These are phyloP conservation scores for Cubamyces lactineus DNA, from an alignment of 768 basidiomycete species.

Conservation along the genomic window DNA sequence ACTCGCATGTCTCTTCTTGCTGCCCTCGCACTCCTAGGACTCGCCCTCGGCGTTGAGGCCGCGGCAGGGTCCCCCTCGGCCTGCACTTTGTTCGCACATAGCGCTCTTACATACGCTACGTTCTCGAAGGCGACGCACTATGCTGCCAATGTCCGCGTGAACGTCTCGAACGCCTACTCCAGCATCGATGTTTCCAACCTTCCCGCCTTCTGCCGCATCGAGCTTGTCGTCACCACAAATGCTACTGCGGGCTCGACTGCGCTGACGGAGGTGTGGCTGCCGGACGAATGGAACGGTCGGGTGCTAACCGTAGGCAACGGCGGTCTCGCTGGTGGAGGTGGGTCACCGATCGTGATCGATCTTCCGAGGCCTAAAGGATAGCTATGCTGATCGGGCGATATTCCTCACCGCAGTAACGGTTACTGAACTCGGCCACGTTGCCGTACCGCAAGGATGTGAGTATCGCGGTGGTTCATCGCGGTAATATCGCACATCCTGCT, in stretches of 20 bases:
- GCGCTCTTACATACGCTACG: slow-evolving; percentile 1
- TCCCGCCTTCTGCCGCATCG: slow-evolving; percentile 32
- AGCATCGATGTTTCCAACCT: slow-evolving; percentile 28
- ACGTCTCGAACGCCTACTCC: slow-evolving; percentile 28
- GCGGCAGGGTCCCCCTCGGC: not conserved
- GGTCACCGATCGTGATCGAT: slow-evolving; percentile 1
- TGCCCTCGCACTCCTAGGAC: slow-evolving; percentile 4
- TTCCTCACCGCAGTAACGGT: slow-evolving; percentile 23
- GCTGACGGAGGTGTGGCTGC: slow-evolving; percentile 37
- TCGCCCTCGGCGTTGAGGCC: not conserved
- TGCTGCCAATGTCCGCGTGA: slow-evolving; percentile 23
- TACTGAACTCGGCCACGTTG: slow-evolving; percentile 29
- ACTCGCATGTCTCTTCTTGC: not conserved
- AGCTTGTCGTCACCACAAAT: slow-evolving; percentile 32
- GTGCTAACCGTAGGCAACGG: slow-evolving; percentile 36
- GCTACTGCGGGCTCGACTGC: slow-evolving; percentile 28
- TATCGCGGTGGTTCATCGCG: slow-evolving; percentile 2
- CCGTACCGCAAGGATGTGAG: slow-evolving; percentile 32
- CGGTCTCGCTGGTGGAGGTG: slow-evolving; percentile 35
- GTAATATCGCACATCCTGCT: not conserved
- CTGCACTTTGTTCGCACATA: slow-evolving; percentile 16
- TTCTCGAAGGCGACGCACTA: slow-evolving; percentile 22
- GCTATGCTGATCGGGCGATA: not conserved
- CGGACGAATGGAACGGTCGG: slow-evolving; percentile 36
- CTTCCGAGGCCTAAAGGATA: no score